phyloP scores from a whole-genome alignment of 441 rosid genomes.

The Brassica balearica region DNA sequence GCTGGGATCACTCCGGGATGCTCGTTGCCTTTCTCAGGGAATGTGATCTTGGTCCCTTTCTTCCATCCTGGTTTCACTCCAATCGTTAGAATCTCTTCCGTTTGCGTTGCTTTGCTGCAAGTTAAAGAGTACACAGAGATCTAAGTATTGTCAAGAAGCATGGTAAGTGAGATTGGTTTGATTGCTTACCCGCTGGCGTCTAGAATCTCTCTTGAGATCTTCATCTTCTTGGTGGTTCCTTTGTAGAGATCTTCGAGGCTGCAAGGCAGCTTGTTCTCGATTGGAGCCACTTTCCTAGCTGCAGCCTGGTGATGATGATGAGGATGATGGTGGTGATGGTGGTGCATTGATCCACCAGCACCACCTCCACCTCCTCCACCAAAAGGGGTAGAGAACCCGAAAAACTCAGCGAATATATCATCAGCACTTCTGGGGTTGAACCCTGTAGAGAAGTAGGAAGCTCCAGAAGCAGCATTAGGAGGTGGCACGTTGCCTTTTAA shows the following conservation, averaged over 20 bases:
- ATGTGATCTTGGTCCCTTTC: slow-evolving; percentile 73
- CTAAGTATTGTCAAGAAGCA: background rate
- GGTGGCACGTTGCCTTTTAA: slow-evolving; percentile 78
- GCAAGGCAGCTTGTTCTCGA: slow-evolving; percentile 75
- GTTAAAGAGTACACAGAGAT: background rate
- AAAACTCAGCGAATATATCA: slow-evolving; percentile 73
- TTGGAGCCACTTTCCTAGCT: slow-evolving; percentile 67
- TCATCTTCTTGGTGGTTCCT: slow-evolving; percentile 85
- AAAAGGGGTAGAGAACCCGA: slow-evolving; percentile 66
- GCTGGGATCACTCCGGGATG: slow-evolving; percentile 61
- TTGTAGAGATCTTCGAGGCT: slow-evolving; percentile 85
- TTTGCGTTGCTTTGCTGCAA: slow-evolving; percentile 51
- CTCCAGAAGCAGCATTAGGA: slow-evolving; percentile 58
- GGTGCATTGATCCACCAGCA: slow-evolving; percentile 54
- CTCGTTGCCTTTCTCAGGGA: slow-evolving; percentile 66
- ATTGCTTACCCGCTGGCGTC: slow-evolving; percentile 66
- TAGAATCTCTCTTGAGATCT: slow-evolving; percentile 72
- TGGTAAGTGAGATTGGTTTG: background rate
- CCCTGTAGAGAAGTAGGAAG: slow-evolving; percentile 61
- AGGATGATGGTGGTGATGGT: slow-evolving; percentile 22
- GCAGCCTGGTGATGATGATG: slow-evolving; percentile 47
- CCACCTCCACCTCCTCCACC: slow-evolving; percentile 53
- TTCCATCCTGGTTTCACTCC: slow-evolving; percentile 71
- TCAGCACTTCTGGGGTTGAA: slow-evolving; percentile 73
- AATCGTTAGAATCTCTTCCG: slow-evolving; percentile 64